Base-by-base conservation (phyloP, 2,329 filamentous ascomycete species). In the Colletotrichum acutatum region DNA sequence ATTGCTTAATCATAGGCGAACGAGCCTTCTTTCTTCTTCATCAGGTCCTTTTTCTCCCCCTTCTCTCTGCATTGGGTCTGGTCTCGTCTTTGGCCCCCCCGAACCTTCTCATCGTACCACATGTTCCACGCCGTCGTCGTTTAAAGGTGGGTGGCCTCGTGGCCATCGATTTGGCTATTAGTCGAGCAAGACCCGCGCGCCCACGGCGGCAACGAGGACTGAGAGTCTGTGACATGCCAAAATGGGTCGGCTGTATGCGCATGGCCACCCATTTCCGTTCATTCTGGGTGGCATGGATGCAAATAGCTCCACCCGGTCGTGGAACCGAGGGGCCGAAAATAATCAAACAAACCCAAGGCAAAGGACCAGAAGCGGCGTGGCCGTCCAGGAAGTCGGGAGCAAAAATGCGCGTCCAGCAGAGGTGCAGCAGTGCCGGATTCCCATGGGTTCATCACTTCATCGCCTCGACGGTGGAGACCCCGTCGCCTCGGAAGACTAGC, bases 1-100 rank as follows among this genome's bases (percentile, higher is more conserved):
- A 64, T 65, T 69, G 59, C 53, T 69, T 65, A 65, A 69, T 58
- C 30, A 69, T 24, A 69, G 34, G 59, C 62, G 28, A 58, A 34
- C 30, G 53, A 52, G 60, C 37, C 26, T 58, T 11, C 34, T 32
- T 34, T 34, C 9, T 19, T 53, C 16, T 63, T 14, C 30, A 14
- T 6, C 16, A n/a, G 28, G 34, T 19, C 26, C 5, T 5, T 26
- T 24, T 16, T 7, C 32, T 19, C 32, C 16, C 16, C 42, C 37
- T 46, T 26, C 24, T 22, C 7, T 53, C 16, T 56, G 8, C 22
- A 16, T 6, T 11, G 14, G 37, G 34, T 19, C 58, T n/a, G 37
- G 34, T 26, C 58, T n/a, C 32, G 6, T n/a, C 32, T 22, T 42
- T 12, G 34, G 11, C 9, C 42, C 58, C n/a, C 9, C 32, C 11